Evolutionary conservation across 371 early-diverging fungal genomes (phyloP), one percentile per base, ranked within the genome.

Genomic region (Circinella minor): DNA sequence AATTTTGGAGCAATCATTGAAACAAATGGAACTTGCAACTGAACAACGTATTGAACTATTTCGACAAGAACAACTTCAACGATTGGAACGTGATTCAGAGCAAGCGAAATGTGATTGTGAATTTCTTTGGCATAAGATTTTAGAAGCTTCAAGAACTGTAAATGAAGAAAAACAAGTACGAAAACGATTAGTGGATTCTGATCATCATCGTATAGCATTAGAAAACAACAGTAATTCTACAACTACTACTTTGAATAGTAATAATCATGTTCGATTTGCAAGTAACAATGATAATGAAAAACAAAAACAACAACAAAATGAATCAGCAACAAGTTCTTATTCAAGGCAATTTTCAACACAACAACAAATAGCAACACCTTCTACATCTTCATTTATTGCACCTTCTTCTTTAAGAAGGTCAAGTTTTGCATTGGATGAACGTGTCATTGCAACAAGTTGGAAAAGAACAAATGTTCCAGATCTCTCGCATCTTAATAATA

Each of bases 401-500:
- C 55, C 71, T 27, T 62, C 63, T 4, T 67, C 69, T 6, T 59
- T 68, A 5, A 46, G 75, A 66, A 55, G 65, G 39, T 43, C 75
- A 27, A 77, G 76, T 51, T 77, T 81, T 70, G 71, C 27, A n/a
- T 66, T 81, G 27, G 76, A 79, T 63, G 81, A 81, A 57, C 36
- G 43, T 17, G 55, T 63, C 4, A 71, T 81, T 36, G 37, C 67
- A 15, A 54, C 64, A 59, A 72, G 70, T n/a, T 39, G 74, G 13
- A 68, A 55, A 36, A 67, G 74, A 36, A 68, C 17, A 9, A 57
- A 8, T 43, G 43, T 43, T 1, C 43, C 43, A 43, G 43, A 43
- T 43, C 43, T 9, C 11, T 11, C 6, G 27, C 46, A 5, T 54
- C 36, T 36, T 65, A 48, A 36, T 38, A n/a, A 36, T 57, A 11